Evolutionary conservation across 305 asterid genomes (phyloP).

Genomic region (Petunia hybrid): DNA sequence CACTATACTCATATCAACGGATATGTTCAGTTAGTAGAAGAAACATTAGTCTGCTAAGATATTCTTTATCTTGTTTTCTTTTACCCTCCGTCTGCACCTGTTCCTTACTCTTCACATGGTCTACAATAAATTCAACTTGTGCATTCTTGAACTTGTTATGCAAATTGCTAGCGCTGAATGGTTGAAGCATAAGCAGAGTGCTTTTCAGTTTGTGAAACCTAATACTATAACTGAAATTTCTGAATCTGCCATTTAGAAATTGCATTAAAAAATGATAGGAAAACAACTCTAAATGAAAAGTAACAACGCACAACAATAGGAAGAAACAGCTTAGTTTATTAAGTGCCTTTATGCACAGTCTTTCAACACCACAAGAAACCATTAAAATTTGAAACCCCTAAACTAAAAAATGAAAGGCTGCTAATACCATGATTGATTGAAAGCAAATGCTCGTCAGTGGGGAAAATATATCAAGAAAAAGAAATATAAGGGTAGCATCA

Average conservation of each 20-base stretch:
- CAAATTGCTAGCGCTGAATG: neutral
- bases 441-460: neutral
- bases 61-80: neutral
- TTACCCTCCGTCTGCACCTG: neutral
- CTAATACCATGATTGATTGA: neutral
- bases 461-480: neutral
- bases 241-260: neutral
- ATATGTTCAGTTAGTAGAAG: constrained; percentile 13
- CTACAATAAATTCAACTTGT: neutral
- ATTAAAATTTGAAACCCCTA: neutral
- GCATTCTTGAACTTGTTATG: neutral
- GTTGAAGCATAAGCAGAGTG: neutral
- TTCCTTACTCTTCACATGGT: neutral
- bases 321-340: constrained; percentile 18
- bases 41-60: neutral
- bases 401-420: neutral
- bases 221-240: neutral
- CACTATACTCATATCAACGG: neutral
- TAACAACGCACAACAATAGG: neutral
- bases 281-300: neutral
- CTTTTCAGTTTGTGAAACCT: neutral
- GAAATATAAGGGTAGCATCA: neutral
- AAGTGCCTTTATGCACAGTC: neutral
- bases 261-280: neutral
- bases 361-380: neutral